phyloP scores from a whole-genome alignment of 192 early-diverging fungal species.

The Coemansia sp. region DNA sequence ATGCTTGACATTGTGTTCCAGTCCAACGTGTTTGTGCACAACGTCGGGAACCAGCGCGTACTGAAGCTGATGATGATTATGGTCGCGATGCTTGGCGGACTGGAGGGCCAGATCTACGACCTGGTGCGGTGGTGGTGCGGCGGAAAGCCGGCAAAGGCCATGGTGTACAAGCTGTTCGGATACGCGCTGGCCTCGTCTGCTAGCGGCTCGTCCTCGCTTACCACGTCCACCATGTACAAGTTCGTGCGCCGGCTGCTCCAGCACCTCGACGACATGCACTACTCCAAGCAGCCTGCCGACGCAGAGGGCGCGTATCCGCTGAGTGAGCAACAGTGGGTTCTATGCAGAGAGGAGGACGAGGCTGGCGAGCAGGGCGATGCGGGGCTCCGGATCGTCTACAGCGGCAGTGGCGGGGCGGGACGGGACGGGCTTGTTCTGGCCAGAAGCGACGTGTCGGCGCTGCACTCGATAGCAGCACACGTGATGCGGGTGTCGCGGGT shows the following conservation, averaged over 20 bases:
- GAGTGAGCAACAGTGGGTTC: not conserved
- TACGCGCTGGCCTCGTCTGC: slow-evolving; percentile 29
- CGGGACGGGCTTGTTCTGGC: slow-evolving; percentile 7
- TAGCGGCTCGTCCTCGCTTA: slow-evolving; percentile 19
- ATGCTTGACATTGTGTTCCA: slow-evolving; percentile 37
- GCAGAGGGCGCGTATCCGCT: not conserved
- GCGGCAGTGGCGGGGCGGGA: too few species aligned
- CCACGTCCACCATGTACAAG: slow-evolving; percentile 45
- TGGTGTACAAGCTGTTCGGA: slow-evolving; percentile 35
- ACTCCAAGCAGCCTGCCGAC: not conserved
- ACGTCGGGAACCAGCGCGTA: slow-evolving; percentile 8
- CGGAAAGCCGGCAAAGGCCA: slow-evolving; percentile 16
- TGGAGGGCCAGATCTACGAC: slow-evolving; percentile 26
- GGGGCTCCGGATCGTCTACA: not conserved
- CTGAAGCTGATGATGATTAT: slow-evolving; percentile 27
- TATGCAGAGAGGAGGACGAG: not conserved
- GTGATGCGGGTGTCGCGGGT: slow-evolving; percentile 28
- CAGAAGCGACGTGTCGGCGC: slow-evolving; percentile 25
- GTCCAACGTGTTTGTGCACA: slow-evolving; percentile 37
- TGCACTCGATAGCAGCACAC: slow-evolving; percentile 40
- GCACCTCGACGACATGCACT: slow-evolving; percentile 30
- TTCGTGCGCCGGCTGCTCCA: slow-evolving; percentile 41
- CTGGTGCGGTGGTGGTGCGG: slow-evolving; percentile 50
- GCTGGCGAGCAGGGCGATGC: not conserved
- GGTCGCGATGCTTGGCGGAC: slow-evolving; percentile 18